phyloP scores from a whole-genome alignment of 2,329 filamentous ascomycete genomes.

The Immersiporthe knoxdaviesiana region DNA sequence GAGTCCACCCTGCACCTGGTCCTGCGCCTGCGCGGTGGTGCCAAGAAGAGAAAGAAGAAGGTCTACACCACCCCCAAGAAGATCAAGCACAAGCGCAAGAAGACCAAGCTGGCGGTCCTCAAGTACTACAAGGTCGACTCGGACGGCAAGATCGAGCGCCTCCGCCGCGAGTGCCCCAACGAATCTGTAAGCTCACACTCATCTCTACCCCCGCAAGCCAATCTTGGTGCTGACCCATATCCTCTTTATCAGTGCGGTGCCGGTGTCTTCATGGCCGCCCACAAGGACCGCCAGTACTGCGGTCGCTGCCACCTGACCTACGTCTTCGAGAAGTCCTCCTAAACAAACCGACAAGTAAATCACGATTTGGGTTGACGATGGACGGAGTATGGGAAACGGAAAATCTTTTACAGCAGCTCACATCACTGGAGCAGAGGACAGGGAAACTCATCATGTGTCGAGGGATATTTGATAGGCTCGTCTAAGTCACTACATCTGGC shows the following conservation, averaged over 20 bases:
- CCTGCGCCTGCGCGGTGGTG: conserved; percentile 97
- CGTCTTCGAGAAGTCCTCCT: conserved; percentile 69
- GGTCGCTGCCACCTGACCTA: conserved; percentile 74
- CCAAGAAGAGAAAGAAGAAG: conserved; percentile 99
- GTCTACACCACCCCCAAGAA: conserved; percentile 99
- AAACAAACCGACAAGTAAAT: conserved; percentile 37
- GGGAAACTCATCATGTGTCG: conserved; percentile 14
- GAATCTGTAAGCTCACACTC: conserved; percentile 73
- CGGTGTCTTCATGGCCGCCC: conserved; percentile 99
- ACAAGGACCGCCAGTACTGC: conserved; percentile 99
- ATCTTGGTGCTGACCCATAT: conserved; percentile 40
- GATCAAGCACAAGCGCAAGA: conserved; percentile 99
- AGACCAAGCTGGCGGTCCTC: conserved; percentile 99
- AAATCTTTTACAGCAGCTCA: conserved; percentile 17
- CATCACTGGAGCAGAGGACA: conserved; percentile 17
- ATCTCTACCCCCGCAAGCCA: not conserved
- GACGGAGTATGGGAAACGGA: conserved; percentile 28
- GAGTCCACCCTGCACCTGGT: conserved; percentile 98
- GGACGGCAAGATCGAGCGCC: conserved; percentile 99
- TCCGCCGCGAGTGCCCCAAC: conserved; percentile 94
- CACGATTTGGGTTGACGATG: conserved; percentile 23
- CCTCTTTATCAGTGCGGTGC: conserved; percentile 79
- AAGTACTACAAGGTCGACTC: conserved; percentile 99
- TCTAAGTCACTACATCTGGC: conserved; percentile 24
- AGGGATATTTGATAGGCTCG: conserved; percentile 21